These are phyloP conservation scores for Backusella parvicylindrica DNA, from an alignment of 192 early-diverging fungal species.

Conservation along the genomic window DNA sequence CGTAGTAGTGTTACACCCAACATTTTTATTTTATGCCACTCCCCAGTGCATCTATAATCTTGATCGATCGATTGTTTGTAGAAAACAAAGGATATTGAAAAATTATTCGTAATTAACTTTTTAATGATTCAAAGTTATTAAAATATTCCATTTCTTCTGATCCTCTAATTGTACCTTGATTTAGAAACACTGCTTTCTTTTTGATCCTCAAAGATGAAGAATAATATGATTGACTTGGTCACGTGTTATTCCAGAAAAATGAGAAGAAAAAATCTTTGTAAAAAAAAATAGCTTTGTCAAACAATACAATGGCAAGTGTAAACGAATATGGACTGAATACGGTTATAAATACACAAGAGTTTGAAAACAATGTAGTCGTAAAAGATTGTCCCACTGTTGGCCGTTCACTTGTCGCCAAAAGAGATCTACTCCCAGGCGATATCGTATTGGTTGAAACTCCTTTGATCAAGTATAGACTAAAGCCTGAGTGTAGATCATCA, in stretches of 20 bases:
- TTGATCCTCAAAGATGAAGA: too few species aligned
- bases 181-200: too few species aligned
- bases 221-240: background rate
- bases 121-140: background rate
- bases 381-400: slow-evolving; percentile 19
- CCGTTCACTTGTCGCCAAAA: slow-evolving; percentile 25
- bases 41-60: background rate
- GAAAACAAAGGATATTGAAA: background rate
- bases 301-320: background rate
- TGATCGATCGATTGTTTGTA: background rate
- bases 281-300: background rate
- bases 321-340: slow-evolving; percentile 23
- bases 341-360: slow-evolving; percentile 22
- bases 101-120: background rate
- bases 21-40: background rate
- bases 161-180: background rate
- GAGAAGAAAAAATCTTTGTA: background rate
- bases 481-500: slow-evolving; percentile 30
- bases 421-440: slow-evolving; percentile 10
- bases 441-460: slow-evolving; percentile 31
- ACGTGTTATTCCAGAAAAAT: background rate
- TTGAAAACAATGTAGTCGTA: slow-evolving; percentile 11
- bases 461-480: slow-evolving; percentile 20
- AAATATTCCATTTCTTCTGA: too few species aligned
- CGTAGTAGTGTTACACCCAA: background rate